phyloP scores from a whole-genome alignment of 257 asterid species.

The Fraxinus americana region DNA sequence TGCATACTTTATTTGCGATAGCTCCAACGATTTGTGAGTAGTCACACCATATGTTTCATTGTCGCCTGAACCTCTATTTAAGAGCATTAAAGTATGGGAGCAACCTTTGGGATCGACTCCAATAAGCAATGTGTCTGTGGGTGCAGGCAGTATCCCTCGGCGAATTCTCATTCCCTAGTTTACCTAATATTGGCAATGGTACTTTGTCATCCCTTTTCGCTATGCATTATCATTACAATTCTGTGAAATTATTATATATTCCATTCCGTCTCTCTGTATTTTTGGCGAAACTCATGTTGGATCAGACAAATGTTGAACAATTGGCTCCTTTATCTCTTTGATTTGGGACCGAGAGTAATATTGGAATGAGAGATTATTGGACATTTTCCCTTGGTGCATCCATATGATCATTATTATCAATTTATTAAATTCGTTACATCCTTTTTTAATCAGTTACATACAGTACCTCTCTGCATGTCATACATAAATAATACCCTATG shows the following conservation, averaged over 20 bases:
- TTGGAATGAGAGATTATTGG: slow-evolving; percentile 35
- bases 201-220: slow-evolving; percentile 44
- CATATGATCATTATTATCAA: slow-evolving; percentile 19
- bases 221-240: slow-evolving; percentile 39
- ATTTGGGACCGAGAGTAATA: slow-evolving; percentile 46
- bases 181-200: slow-evolving; percentile 48
- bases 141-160: slow-evolving; percentile 22
- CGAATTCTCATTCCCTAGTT: slow-evolving; percentile 36
- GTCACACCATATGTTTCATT: slow-evolving; percentile 27
- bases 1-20: slow-evolving; percentile 48
- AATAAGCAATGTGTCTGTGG: slow-evolving; percentile 36
- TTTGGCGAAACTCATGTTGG: slow-evolving; percentile 47
- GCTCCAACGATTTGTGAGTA: slow-evolving; percentile 53
- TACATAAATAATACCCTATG: slow-evolving; percentile 20
- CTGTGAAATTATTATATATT: slow-evolving; percentile 44
- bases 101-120: slow-evolving; percentile 52
- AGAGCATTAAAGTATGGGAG: slow-evolving; percentile 45
- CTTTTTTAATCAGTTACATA: slow-evolving; percentile 30
- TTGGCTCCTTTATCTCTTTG: slow-evolving; percentile 43
- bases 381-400: slow-evolving; percentile 25
- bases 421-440: slow-evolving; percentile 27
- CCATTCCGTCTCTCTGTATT: slow-evolving; percentile 37
- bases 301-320: slow-evolving; percentile 36
- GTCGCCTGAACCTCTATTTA: slow-evolving; percentile 33
- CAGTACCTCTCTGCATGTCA: slow-evolving; percentile 22